Conservation (phyloP, 352 stramenopile genomes). For the Phytophthora lateralis region DNA sequence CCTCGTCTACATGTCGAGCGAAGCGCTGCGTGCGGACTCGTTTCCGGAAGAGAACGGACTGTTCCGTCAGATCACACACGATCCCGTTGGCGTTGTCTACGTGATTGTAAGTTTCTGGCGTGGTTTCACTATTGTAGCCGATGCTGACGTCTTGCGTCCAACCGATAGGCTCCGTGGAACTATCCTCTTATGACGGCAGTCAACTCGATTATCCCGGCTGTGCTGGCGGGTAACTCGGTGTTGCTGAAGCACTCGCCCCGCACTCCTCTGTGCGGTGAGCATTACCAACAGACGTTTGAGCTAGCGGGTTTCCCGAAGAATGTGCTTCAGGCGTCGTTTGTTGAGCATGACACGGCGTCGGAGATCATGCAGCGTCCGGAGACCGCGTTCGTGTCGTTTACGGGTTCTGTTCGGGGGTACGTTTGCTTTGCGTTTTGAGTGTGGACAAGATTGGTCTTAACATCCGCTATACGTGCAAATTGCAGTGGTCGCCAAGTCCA, state of each 20-base stretch:
- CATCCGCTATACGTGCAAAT: constrained; percentile 3
- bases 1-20: constrained; percentile 72
- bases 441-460: not conserved
- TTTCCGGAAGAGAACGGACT: constrained; percentile 69
- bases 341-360: constrained; percentile 66
- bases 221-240: constrained; percentile 82
- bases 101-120: constrained; percentile 60
- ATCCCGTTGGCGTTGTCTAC: constrained; percentile 84
- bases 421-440: constrained; percentile 5
- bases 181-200: constrained; percentile 89
- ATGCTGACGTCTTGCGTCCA: constrained; percentile 3
- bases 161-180: constrained; percentile 75
- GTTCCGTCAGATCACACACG: constrained; percentile 82
- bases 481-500: constrained; percentile 74
- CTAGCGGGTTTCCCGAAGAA: constrained; percentile 69
- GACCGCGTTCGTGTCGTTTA: constrained; percentile 85
- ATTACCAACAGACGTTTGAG: constrained; percentile 78
- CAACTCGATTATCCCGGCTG: constrained; percentile 85
- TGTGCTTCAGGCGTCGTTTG: constrained; percentile 69
- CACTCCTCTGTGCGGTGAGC: constrained; percentile 76
- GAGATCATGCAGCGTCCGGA: constrained; percentile 73
- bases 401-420: constrained; percentile 77
- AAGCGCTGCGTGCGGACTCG: constrained; percentile 67
- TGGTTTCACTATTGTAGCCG: constrained; percentile 8
- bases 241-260: constrained; percentile 83